phyloP scores from a whole-genome alignment of 2,329 filamentous ascomycete genomes.

The Cercospora sp. region DNA sequence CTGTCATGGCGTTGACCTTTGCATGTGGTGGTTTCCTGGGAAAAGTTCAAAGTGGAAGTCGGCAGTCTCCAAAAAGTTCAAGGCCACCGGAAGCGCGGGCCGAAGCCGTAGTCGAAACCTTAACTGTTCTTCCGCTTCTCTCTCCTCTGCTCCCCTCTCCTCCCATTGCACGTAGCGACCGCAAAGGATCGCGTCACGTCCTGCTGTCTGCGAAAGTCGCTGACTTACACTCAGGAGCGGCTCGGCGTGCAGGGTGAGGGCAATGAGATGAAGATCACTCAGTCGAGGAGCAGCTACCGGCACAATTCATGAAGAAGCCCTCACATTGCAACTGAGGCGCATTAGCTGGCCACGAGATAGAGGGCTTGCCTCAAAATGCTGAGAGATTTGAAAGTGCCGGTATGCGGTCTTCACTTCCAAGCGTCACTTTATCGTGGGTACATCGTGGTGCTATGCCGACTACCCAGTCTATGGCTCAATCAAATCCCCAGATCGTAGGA shows the following conservation, averaged over 20 bases:
- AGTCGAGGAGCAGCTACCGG: background rate
- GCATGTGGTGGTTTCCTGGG: background rate
- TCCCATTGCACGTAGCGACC: background rate
- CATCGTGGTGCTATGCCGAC: too few species aligned
- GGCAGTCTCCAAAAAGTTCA: background rate
- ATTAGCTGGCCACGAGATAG: background rate
- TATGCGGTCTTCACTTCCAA: background rate
- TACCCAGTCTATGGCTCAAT: too few species aligned
- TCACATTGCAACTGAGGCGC: background rate
- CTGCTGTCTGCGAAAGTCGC: background rate
- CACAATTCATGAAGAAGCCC: background rate
- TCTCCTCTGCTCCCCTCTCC: background rate
- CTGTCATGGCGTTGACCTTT: constrained; percentile 24
- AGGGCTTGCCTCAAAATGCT: background rate
- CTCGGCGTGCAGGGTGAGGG: background rate
- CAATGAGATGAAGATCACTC: background rate
- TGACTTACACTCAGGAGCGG: background rate
- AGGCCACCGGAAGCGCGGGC: background rate
- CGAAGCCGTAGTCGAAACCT: background rate
- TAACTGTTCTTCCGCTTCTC: background rate
- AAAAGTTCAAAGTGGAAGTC: background rate
- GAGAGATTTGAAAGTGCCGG: background rate
- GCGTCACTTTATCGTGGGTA: background rate
- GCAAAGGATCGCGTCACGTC: background rate
- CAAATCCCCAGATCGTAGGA: too few species aligned